Evolutionary conservation across 139 green algal species (phyloP).

Genomic region (Chlamydomonas sp.): DNA sequence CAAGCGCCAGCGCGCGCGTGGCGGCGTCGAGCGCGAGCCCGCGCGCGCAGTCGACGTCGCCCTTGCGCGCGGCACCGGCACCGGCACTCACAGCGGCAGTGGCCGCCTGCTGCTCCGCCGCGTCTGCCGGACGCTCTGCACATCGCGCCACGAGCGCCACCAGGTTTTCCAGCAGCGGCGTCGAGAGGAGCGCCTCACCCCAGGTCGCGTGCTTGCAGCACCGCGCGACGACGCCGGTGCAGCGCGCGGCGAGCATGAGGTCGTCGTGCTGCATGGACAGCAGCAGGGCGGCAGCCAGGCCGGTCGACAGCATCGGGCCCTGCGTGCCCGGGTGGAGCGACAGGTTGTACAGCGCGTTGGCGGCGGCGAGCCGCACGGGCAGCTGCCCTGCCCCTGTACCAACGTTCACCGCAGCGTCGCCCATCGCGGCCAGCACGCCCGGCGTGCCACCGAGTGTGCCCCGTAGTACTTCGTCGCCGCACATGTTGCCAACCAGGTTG

Average conservation of each 20-base stretch:
- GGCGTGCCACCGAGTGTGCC: conserved; percentile 3
- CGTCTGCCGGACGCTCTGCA: too few relatives aligned
- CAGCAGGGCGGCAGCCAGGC: too few relatives aligned
- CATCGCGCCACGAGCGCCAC: too few relatives aligned
- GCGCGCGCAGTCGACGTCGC: background rate
- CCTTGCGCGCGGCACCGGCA: too few relatives aligned
- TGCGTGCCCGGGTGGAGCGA: conserved; percentile 25
- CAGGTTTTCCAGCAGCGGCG: too few relatives aligned
- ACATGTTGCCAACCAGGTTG: conserved; percentile 42
- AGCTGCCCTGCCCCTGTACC: too few relatives aligned
- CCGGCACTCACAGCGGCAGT: too few relatives aligned
- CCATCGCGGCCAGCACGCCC: background rate
- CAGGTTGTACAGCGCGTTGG: conserved; percentile 37
- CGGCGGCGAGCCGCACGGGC: conserved; percentile 8
- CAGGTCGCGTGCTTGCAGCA: conserved; percentile 16
- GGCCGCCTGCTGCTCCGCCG: too few relatives aligned
- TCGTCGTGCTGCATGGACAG: too few relatives aligned
- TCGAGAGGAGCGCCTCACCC: too few relatives aligned
- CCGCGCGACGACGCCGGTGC: conserved; percentile 1
- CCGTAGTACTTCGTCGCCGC: conserved; percentile 18
- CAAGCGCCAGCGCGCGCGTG: conserved; percentile 21
- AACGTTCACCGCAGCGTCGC: too few relatives aligned
- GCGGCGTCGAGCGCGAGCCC: conserved; percentile 23
- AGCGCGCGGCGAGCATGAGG: background rate
- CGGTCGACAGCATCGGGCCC: background rate